Evolutionary conservation across 148 eudicot species (phyloP).

Genomic region (Heliosperma pusillum): DNA sequence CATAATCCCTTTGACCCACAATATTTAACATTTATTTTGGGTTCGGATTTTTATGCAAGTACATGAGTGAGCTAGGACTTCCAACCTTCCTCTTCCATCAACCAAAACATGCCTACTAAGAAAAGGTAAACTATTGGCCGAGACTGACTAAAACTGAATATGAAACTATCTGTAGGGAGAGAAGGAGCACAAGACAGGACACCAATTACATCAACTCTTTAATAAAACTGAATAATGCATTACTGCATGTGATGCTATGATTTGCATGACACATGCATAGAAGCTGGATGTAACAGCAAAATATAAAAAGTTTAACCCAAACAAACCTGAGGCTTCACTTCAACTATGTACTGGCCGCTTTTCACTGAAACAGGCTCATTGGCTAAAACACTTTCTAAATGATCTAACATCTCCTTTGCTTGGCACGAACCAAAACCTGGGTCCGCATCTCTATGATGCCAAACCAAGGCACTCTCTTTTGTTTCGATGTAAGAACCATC

Average conservation of each 20-base stretch:
- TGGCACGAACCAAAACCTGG: constrained; percentile 27
- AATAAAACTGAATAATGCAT: not conserved
- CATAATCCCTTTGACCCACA: no score
- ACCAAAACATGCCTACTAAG: no score
- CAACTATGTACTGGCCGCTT: constrained; percentile 25
- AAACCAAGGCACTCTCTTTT: constrained; percentile 27
- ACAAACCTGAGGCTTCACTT: constrained; percentile 29
- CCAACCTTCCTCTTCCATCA: no score
- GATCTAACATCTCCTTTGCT: constrained; percentile 35
- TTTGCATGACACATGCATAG: not conserved
- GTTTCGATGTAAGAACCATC: constrained; percentile 24
- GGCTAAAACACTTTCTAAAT: constrained; percentile 33
- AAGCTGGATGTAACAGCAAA: not conserved
- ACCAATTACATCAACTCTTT: not conserved
- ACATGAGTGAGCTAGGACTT: no score
- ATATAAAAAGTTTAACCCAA: not conserved
- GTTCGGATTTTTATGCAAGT: no score
- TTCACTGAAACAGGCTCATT: constrained; percentile 35
- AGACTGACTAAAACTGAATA: no score
- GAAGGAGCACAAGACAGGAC: not conserved
- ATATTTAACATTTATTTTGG: no score
- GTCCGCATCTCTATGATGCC: constrained; percentile 30
- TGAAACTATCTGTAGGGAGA: no score
- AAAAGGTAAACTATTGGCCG: no score
- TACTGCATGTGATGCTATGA: not conserved